These are phyloP conservation scores for Lasiodiplodia gonubiensis DNA, from an alignment of 2,329 filamentous ascomycete species.

Conservation along the genomic window DNA sequence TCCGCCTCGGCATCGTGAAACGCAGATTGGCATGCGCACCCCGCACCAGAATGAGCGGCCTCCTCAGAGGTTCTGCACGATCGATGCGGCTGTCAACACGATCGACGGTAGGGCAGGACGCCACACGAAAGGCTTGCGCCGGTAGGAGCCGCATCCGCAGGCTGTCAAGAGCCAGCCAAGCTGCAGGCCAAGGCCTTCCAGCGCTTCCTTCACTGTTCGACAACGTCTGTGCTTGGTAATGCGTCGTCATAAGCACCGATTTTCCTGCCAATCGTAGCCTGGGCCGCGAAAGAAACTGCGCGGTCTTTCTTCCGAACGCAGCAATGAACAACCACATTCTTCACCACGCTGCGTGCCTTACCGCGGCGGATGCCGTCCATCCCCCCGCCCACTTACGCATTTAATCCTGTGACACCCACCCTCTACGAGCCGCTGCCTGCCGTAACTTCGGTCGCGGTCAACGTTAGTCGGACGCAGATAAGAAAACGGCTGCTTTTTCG, in stretches of 20 bases:
- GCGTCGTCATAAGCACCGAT: conserved; percentile 19
- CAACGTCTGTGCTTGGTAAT: neutral
- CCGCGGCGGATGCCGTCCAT: conserved; percentile 4
- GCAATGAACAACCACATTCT: conserved; percentile 7
- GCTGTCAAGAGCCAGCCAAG: conserved; percentile 18
- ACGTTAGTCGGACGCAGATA: neutral
- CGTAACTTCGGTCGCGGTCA: neutral
- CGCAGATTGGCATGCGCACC: neutral
- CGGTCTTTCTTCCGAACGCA: conserved; percentile 16
- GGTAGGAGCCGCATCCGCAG: conserved; percentile 18
- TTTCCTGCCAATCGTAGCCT: conserved; percentile 17
- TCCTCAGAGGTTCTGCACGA: neutral
- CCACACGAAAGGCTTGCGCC: conserved; percentile 10
- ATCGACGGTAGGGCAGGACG: conserved; percentile 18
- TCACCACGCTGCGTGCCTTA: neutral
- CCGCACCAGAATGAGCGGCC: neutral
- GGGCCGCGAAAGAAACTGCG: neutral
- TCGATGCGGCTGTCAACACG: conserved; percentile 7
- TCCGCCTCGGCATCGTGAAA: neutral
- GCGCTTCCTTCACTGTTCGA: conserved; percentile 1
- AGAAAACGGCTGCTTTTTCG: neutral
- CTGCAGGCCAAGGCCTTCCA: conserved; percentile 5
- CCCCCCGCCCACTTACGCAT: neutral
- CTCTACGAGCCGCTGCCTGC: neutral
- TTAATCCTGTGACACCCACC: neutral